phyloP scores from a whole-genome alignment of 2,329 filamentous ascomycete species.

The Colletotrichum sp. region DNA sequence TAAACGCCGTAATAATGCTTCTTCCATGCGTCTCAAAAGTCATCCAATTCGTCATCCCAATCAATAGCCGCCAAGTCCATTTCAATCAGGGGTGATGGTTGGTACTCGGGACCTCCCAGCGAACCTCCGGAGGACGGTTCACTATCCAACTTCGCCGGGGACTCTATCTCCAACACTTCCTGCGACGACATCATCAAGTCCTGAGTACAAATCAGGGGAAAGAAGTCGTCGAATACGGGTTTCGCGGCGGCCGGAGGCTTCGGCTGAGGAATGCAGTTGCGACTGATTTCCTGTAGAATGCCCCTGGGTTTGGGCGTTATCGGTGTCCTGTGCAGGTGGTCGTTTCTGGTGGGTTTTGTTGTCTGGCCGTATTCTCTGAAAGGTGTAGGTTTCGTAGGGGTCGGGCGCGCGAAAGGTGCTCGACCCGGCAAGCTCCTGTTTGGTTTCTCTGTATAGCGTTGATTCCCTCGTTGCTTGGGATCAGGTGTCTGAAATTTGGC shows the following conservation, averaged over 20 bases:
- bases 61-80: conserved; percentile 14
- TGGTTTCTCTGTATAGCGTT: not conserved
- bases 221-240: not conserved
- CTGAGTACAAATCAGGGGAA: conserved; percentile 48
- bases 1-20: not conserved
- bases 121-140: not conserved
- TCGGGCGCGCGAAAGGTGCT: not conserved
- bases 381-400: not conserved
- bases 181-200: conserved; percentile 52
- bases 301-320: not conserved
- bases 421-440: not conserved
- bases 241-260: not conserved
- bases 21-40: conserved; percentile 5
- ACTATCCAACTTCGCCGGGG: conserved; percentile 20
- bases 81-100: not conserved
- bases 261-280: not conserved
- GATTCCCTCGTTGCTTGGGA: not conserved
- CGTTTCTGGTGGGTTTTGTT: not conserved
- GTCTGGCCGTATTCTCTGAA: not conserved
- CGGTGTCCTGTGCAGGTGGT: not conserved
- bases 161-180: conserved; percentile 48
- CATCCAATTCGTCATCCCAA: conserved; percentile 20
- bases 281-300: not conserved
- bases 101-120: not conserved
- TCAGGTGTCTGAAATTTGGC: not conserved